phyloP scores from a whole-genome alignment of 2,329 filamentous ascomycete species.

The Mycogone perniciosa region DNA sequence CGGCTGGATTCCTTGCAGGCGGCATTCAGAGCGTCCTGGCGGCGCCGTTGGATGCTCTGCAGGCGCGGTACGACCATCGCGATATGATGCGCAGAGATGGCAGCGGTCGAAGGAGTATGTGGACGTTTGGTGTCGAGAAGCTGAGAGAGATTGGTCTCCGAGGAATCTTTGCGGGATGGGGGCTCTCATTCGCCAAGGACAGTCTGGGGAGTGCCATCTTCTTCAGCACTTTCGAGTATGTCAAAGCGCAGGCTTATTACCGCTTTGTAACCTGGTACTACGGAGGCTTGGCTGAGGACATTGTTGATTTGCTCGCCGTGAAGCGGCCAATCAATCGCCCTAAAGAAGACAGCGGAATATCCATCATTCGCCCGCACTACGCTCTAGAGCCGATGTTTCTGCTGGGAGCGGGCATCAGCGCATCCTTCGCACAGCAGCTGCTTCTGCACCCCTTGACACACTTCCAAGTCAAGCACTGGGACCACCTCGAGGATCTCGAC shows the following conservation, averaged over 20 bases:
- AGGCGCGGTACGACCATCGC: constrained; percentile 61
- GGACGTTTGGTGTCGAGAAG: constrained; percentile 59
- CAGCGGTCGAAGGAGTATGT: constrained; percentile 55
- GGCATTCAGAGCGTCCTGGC: constrained; percentile 64
- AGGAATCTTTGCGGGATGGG: constrained; percentile 69
- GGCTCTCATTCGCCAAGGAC: constrained; percentile 62
- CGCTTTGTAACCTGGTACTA: constrained; percentile 66
- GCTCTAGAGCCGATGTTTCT: constrained; percentile 68
- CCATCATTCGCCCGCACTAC: constrained; percentile 65
- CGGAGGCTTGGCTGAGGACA: constrained; percentile 48
- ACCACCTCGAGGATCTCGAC: constrained; percentile 66
- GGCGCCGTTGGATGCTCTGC: constrained; percentile 69
- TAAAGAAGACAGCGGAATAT: constrained; percentile 23
- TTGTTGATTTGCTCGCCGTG: constrained; percentile 42
- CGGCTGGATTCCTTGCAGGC: constrained; percentile 64
- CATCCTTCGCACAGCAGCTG: constrained; percentile 61
- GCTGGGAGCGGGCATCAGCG: constrained; percentile 60
- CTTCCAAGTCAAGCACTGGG: constrained; percentile 67
- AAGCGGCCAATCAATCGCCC: constrained; percentile 33
- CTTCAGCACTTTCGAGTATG: constrained; percentile 69
- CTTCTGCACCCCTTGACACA: constrained; percentile 66
- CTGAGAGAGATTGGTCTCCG: constrained; percentile 64
- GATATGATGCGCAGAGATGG: constrained; percentile 39
- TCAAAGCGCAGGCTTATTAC: constrained; percentile 69
- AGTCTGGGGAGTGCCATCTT: constrained; percentile 63